Evolutionary conservation across 192 early-diverging fungal species (phyloP), one percentile per base, ranked within the genome.

Genomic region (Phycomyces blakesleeanus): DNA sequence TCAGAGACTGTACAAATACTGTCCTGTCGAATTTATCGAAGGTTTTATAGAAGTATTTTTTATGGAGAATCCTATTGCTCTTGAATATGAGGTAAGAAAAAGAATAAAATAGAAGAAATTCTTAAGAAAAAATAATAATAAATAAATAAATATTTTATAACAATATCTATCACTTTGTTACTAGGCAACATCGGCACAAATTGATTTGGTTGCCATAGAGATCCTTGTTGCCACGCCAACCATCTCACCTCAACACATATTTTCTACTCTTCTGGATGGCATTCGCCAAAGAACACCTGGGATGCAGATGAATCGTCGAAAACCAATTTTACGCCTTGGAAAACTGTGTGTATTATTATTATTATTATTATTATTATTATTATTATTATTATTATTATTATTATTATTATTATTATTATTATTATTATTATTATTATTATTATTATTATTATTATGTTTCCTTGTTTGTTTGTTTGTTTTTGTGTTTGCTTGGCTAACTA

Each of bases 21-120:
- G 80, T 39, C 78, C 78, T 16, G 63, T 75, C 0, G 83, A 90
- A 59, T 68, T 87, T 5, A 67, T 89, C 12, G 88, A 90, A 61
- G 78, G 78, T 0, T 76, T 84, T 57, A 73, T 84, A 12, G 89
- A 90, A 41, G 71, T 90, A 14, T 90, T 85, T 72, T 82, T 85
- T 58, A 74, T 81, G 1, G 83, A 83, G 20, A 83, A 85, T 55
- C 79, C 81, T 10, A 54, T 39, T 40, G 71, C 62, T 2, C 44
- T 80, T 41, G 81, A 83, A 61, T 59, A 70, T 47, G 79, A 81
- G 49, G 76, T 67, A 66, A 56, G n/a, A n/a, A n/a, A n/a, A n/a
- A n/a, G n/a, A n/a, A n/a, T n/a, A n/a, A n/a, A n/a, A n/a, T n/a
- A n/a, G n/a, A n/a, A n/a, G n/a, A n/a, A n/a, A n/a, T n/a, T n/a